Conservation (phyloP, 2,329 filamentous ascomycete species). For the Penicillium sclerotiorum region DNA sequence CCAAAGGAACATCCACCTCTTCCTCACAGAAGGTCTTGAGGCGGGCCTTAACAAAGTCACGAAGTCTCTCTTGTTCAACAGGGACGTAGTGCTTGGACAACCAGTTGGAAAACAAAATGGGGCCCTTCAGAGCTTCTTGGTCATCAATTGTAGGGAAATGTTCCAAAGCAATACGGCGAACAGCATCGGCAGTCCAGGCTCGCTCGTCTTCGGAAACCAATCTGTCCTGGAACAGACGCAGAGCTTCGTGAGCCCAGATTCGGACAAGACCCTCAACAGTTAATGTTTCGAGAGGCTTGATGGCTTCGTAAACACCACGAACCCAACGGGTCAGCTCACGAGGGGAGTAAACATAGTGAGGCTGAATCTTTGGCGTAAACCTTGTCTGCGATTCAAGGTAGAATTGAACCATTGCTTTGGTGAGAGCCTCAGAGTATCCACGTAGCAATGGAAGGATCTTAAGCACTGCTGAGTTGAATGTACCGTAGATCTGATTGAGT, state of each 20-base stretch:
- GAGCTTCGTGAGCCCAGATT: constrained; percentile 97
- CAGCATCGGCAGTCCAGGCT: constrained; percentile 88
- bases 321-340: constrained; percentile 98
- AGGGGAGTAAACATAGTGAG: constrained; percentile 98
- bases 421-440: constrained; percentile 91
- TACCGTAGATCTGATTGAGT: constrained; percentile 95
- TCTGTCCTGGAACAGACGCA: constrained; percentile 95
- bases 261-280: constrained; percentile 88
- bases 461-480: constrained; percentile 92
- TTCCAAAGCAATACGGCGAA: constrained; percentile 82
- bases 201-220: constrained; percentile 92
- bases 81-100: constrained; percentile 98
- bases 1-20: constrained; percentile 96
- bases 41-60: constrained; percentile 96
- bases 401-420: constrained; percentile 95
- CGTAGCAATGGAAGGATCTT: constrained; percentile 96
- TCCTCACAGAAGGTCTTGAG: constrained; percentile 99
- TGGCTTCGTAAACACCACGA: constrained; percentile 94
- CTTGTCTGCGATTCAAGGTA: constrained; percentile 92
- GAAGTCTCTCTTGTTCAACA: constrained; percentile 89
- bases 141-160: constrained; percentile 96
- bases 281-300: constrained; percentile 84
- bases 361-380: constrained; percentile 95
- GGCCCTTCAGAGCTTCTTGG: constrained; percentile 81
- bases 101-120: constrained; percentile 99